Evolutionary conservation across 1,284 basidiomycete genomes (phyloP).

Genomic region (Cutaneotrichosporon cutaneum): DNA sequence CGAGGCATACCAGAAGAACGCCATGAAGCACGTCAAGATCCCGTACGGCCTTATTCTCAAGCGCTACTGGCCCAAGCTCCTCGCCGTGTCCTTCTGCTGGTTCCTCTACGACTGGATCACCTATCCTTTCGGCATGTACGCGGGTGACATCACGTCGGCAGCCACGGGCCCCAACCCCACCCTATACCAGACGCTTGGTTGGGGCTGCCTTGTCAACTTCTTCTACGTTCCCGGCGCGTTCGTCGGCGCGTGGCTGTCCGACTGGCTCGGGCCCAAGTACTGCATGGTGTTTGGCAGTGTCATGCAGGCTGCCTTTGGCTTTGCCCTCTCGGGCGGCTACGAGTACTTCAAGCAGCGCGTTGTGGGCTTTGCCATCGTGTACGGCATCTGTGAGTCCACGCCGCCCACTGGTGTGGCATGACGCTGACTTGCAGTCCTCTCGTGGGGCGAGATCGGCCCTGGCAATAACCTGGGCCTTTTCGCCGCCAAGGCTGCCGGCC

Average conservation of each 20-base stretch:
- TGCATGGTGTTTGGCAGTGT: slow-evolving; percentile 75
- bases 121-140: slow-evolving; percentile 75
- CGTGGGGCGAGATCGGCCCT: slow-evolving; percentile 69
- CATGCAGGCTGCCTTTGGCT: slow-evolving; percentile 73
- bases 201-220: slow-evolving; percentile 53
- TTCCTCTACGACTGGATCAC: slow-evolving; percentile 64
- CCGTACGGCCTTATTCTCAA: slow-evolving; percentile 71
- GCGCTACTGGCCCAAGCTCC: slow-evolving; percentile 60
- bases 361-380: slow-evolving; percentile 80
- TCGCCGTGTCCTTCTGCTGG: slow-evolving; percentile 54
- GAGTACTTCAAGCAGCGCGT: slow-evolving; percentile 53
- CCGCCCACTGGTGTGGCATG: too few species aligned
- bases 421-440: slow-evolving; percentile 60
- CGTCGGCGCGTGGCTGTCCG: slow-evolving; percentile 41
- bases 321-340: slow-evolving; percentile 81
- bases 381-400: slow-evolving; percentile 64
- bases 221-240: slow-evolving; percentile 54
- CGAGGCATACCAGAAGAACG: slow-evolving; percentile 51
- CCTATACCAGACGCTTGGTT: slow-evolving; percentile 42
- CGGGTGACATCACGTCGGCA: slow-evolving; percentile 59
- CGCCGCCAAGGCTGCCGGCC: slow-evolving; percentile 70
- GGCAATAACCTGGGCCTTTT: slow-evolving; percentile 78
- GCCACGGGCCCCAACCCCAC: slow-evolving; percentile 32
- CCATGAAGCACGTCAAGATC: slow-evolving; percentile 66
- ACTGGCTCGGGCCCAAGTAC: slow-evolving; percentile 53